Base-by-base conservation (phyloP, 768 basidiomycete genomes). In the Kwoniella botswanensis region DNA sequence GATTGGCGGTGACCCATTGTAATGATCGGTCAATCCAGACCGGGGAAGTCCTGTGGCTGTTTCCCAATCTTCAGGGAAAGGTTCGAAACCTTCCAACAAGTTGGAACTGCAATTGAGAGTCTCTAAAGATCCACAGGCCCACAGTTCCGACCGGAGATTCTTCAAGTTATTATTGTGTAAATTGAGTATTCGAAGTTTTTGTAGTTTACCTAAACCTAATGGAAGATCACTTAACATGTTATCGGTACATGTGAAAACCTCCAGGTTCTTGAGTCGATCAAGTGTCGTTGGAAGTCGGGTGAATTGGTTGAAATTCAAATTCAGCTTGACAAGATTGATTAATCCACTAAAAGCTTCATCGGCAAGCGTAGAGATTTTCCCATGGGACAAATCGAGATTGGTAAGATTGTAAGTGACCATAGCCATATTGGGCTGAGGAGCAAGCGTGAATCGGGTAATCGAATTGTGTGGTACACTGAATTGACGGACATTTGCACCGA, bases 51-150 rank as follows among this genome's bases (percentile, higher is more conserved):
- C 72, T 29, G 72, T 63, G 26, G 67, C 70, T 15, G 76, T 76
- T 3, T 74, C 64, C 42, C 73, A 72, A 18, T 83, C 74, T 21
- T 84, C 79, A 5, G 87, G 89, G 0, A 91, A 90, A 58, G 90
- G 88, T 43, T 88, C 88, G 88, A 93, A 93, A 0, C 85, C 85
- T 41, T 87, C 87, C 64, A 98, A 84, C 26, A 93, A 85, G 82
- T 99, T 99, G 12, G 93, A 95, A 2, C 93, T 94, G 52, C 91
- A 88, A 78, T 98, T 98, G 79, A 98, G 87, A 53, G 87, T 86
- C 54, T 83, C 81, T 65, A 99, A 85, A 5, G 87, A 88, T 0
- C 88, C 86, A 82, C 95, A 98, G 50, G 89, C 88, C 97, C 97
- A 99, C 1, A 99, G 82, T 43, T 88, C 85, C 21, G 84, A 84